Conservation (phyloP, 2,329 filamentous ascomycete genomes). For the Endocalyx cinctus region DNA sequence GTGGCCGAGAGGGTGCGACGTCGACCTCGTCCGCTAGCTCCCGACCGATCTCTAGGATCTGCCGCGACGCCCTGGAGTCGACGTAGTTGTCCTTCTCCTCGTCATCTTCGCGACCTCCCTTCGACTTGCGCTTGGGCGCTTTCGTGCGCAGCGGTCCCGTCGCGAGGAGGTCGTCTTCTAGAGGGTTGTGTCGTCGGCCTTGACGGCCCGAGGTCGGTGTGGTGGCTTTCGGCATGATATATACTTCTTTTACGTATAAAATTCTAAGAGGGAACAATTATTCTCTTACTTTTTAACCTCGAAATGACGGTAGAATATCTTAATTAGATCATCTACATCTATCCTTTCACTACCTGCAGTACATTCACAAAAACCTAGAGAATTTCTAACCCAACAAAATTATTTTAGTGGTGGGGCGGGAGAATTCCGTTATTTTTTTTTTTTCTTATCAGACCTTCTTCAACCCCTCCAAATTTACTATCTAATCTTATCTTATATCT, state of each 20-base stretch:
- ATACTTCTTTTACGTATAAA: too few species aligned
- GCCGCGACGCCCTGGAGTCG: slow-evolving; percentile 81
- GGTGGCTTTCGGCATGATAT: slow-evolving; percentile 72
- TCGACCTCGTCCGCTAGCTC: slow-evolving; percentile 82
- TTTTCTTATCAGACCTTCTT: slow-evolving; percentile 1
- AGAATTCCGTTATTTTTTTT: slow-evolving; percentile 7
- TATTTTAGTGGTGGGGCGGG: slow-evolving; percentile 13
- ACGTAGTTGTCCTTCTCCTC: slow-evolving; percentile 67
- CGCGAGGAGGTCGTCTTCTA: slow-evolving; percentile 80
- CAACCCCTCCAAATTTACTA: slow-evolving; percentile 5
- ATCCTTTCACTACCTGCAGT: too few species aligned
- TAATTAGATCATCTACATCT: too few species aligned
- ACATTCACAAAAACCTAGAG: slow-evolving; percentile 11
- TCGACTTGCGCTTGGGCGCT: slow-evolving; percentile 65
- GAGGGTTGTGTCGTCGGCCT: slow-evolving; percentile 77
- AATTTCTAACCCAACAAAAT: too few species aligned
- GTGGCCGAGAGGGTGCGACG: slow-evolving; percentile 36
- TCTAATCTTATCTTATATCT: too few species aligned
- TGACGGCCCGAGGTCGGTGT: slow-evolving; percentile 53
- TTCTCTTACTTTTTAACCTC: too few species aligned
- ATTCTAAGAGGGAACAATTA: too few species aligned
- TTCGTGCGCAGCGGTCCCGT: slow-evolving; percentile 68
- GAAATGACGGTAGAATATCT: too few species aligned
- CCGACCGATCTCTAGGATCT: slow-evolving; percentile 84
- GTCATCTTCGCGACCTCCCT: slow-evolving; percentile 57